Evolutionary conservation across 371 early-diverging fungal species (phyloP).

Genomic region (Dichotomocladium elegans): DNA sequence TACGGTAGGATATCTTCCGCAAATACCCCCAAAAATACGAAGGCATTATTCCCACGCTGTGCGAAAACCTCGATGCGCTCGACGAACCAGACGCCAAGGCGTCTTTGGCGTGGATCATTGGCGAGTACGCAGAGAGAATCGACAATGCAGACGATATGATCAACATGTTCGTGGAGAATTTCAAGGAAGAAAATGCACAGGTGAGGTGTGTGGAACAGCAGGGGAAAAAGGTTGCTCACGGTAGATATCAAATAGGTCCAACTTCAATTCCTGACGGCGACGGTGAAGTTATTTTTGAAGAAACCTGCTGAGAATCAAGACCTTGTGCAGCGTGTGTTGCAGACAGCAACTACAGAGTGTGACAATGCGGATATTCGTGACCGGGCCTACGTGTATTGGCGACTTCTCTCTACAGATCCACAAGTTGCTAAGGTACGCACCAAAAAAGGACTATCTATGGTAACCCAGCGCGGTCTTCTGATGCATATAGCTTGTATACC

Average conservation of each 20-base stretch:
- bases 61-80: conserved; percentile 84
- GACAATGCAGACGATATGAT: conserved; percentile 86
- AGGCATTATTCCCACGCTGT: conserved; percentile 79
- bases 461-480: background rate
- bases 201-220: conserved; percentile 34
- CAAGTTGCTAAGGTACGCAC: conserved; percentile 63
- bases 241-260: conserved; percentile 56
- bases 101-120: conserved; percentile 95
- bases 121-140: conserved; percentile 92
- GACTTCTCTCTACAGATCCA: conserved; percentile 91
- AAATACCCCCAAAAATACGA: conserved; percentile 95
- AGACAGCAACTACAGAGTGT: conserved; percentile 84
- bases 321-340: conserved; percentile 81
- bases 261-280: conserved; percentile 81
- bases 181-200: conserved; percentile 64
- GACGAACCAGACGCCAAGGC: conserved; percentile 96
- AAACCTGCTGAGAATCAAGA: conserved; percentile 86
- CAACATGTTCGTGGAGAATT: conserved; percentile 76
- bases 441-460: background rate
- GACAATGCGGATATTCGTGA: conserved; percentile 96
- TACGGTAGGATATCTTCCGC: conserved; percentile 83
- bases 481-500: background rate
- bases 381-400: conserved; percentile 95
- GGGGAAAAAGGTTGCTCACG: background rate
- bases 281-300: conserved; percentile 89